Conservation (phyloP, 148 eudicot genomes). For the Linanthus parryae region DNA sequence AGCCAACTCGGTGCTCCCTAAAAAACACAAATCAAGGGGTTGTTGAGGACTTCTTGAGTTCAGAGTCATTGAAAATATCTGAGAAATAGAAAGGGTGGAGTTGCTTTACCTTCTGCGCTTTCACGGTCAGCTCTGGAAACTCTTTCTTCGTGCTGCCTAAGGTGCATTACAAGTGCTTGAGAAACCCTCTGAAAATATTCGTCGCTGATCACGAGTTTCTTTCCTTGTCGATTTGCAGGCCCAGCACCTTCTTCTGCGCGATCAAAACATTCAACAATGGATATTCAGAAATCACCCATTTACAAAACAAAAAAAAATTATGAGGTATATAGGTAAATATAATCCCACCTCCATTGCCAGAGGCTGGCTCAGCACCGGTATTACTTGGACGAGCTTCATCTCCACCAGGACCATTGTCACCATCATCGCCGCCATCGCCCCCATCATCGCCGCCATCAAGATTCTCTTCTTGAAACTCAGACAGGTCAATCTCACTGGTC, state of each 20-base stretch:
- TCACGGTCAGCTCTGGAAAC: no score
- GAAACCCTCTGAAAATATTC: constrained; percentile 91
- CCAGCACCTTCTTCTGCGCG: constrained; percentile 47
- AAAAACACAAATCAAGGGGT: background rate
- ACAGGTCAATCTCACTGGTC: constrained; percentile 85
- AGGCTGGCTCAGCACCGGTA: constrained; percentile 34
- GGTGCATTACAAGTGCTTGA: constrained; percentile 79
- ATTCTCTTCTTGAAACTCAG: constrained; percentile 76
- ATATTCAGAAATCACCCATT: no score
- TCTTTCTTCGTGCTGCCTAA: constrained; percentile 82
- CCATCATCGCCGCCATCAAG: constrained; percentile 33
- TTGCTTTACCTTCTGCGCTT: constrained; percentile 60
- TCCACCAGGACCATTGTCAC: constrained; percentile 33
- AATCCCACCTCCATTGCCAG: constrained; percentile 40
- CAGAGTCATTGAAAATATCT: background rate
- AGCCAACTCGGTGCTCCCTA: constrained; percentile 62
- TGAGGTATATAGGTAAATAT: background rate
- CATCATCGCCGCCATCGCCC: constrained; percentile 21
- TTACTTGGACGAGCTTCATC: constrained; percentile 22
- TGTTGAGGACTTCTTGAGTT: background rate
- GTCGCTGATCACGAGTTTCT: constrained; percentile 74
- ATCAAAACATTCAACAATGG: no score
- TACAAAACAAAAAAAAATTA: background rate
- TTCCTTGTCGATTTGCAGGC: constrained; percentile 36
- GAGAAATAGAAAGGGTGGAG: background rate